Evolutionary conservation across 106 monocot genomes (phyloP), one percentile per base, ranked within the genome.

Genomic region (Alisma plantagoaquatica): DNA sequence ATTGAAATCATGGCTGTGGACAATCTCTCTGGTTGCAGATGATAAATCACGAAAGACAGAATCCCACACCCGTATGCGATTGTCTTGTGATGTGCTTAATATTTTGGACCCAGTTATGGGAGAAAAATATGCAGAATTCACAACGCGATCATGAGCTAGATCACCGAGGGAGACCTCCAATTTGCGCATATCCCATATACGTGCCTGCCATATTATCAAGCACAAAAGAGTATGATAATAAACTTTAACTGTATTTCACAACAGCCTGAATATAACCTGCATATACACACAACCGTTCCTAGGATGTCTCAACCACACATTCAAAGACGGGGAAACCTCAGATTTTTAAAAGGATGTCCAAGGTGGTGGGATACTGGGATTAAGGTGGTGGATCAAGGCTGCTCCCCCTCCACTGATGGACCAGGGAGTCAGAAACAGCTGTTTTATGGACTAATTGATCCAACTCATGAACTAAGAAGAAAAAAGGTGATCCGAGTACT

Each of bases 1-100:
- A 48, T 84, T 88, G 64, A 88, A 94, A 73, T 94, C 87, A 69
- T 94, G 87, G 46, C 94, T 94, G 57, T 88, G 94, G 28, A 88
- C 77, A 31, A 94, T 88, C 56, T 94, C 88, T 77, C 88, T 68
- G 41, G 73, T 84, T 54, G 94, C 80, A 16, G 33, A 45, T 48
- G 70, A 71, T 67, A 94, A 68, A 70, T 84, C 52, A 46, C 83
- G 70, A 75, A 84, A 84, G 33, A 94, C 77, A 44, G 77, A 94
- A 72, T 94, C 94, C 87, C 94, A 94, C 26, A 94, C 84, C 61
- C 84, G 60, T 29, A 94, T 94, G 10, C 94, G 73, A 47, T 94
- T 88, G 63, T 94, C 94, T 58, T 81, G 77, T 46, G 76, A 84
- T 38, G 87, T 88, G 16, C 76, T 94, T 30, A 94, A 31, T 25